Base-by-base conservation (phyloP, 2,329 filamentous ascomycete genomes). In the Colletotrichum sp. region DNA sequence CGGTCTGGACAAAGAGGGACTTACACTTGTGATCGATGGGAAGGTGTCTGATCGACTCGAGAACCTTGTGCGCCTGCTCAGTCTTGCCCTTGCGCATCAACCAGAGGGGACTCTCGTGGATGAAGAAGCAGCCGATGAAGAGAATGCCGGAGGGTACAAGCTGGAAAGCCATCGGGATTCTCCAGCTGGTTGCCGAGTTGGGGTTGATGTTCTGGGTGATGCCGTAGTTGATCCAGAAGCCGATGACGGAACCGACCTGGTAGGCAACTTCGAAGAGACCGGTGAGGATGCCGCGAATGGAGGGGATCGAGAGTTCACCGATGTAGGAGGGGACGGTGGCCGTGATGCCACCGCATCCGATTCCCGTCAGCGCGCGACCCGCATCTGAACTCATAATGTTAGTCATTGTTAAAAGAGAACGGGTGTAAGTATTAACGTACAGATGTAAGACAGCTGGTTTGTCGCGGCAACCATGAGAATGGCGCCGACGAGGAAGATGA, bases 311-410 rank as follows among this genome's bases (percentile, higher is more conserved):
- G 72, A 90, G 88, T 81, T 93, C 92, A 18, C 91, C 90, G 72
- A 93, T 91, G 80, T 93, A 93, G 39, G 91, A 88, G 5, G 92
- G 92, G 3, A 93, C 90, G 9, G 89, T 90, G 79, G 90, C 91
- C 12, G 87, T 89, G 79, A 91, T 86, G 63, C 90, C 81, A n/a
- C 90, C 91, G 65, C 91, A 87, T 21, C 89, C 90, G 80, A 90
- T 87, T 2, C 91, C 90, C 3, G 89, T 90, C 39, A 92, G 83
- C 77, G 90, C 89, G 12, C 92, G 89, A 1, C 92, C 71, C 87
- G 87, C 80, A 88, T 77, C 43, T 48, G n/a, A 48, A 48, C n/a
- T 0, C 43, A 48, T 0, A 12, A 48, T 12, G 10, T 48, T 5
- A 48, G 43, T 48, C 43, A 12, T 6, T 48, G n/a, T 21, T 7